Evolutionary conservation across 225 moss, liverwort and hornwort species (phyloP).

Genomic region (Lunularia cruciata): DNA sequence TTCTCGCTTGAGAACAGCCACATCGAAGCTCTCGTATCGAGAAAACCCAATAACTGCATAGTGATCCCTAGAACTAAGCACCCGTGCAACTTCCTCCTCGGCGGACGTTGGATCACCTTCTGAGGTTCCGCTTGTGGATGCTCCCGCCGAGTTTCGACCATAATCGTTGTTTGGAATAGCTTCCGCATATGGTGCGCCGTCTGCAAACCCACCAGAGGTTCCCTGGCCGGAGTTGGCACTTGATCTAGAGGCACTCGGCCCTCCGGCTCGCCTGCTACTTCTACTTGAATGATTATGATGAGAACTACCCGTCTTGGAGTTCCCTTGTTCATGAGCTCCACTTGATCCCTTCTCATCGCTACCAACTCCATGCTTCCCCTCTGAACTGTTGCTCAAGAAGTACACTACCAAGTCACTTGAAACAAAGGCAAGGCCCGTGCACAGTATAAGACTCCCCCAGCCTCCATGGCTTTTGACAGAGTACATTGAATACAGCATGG

Average conservation of each 20-base stretch:
- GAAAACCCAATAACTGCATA: constrained; percentile 85
- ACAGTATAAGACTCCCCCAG: constrained; percentile 62
- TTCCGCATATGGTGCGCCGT: constrained; percentile 51
- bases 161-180: constrained; percentile 48
- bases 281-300: constrained; percentile 31
- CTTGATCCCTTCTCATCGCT: constrained; percentile 46
- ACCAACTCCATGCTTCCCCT: constrained; percentile 52
- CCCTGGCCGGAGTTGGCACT: constrained; percentile 21
- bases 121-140: constrained; percentile 77
- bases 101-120: constrained; percentile 82
- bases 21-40: constrained; percentile 71
- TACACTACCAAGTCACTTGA: constrained; percentile 73
- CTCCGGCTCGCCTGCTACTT: constrained; percentile 26
- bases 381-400: constrained; percentile 63
- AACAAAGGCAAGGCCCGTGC: constrained; percentile 64
- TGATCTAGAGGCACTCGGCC: constrained; percentile 29
- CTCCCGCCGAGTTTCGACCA: constrained; percentile 65
- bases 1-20: constrained; percentile 78
- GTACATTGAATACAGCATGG: constrained; percentile 71
- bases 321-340: constrained; percentile 53
- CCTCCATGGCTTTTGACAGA: constrained; percentile 69
- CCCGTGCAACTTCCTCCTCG: constrained; percentile 88
- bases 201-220: constrained; percentile 22
- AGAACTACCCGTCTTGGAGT: constrained; percentile 36
- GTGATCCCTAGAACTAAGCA: constrained; percentile 78